phyloP scores from a whole-genome alignment of 441 rosid genomes.

The Aquilaria agallochum region DNA sequence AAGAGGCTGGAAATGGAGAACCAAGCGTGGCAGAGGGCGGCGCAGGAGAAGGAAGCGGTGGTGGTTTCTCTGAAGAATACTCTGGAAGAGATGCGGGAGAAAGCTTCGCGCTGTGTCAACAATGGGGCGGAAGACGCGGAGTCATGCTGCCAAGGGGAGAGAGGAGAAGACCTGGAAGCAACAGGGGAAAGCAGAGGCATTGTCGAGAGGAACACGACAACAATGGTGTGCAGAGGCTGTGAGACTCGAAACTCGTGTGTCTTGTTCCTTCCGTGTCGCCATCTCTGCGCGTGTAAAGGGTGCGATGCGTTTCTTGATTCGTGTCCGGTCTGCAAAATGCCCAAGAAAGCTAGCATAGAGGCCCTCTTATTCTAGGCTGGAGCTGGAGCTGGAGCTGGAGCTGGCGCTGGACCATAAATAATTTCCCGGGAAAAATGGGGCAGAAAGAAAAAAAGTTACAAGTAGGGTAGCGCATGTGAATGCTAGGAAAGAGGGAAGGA shows the following conservation, averaged over 20 bases:
- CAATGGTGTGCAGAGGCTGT: constrained; percentile 26
- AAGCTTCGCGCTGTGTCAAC: constrained; percentile 25
- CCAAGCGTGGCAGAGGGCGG: constrained; percentile 62
- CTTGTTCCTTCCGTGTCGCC: constrained; percentile 88
- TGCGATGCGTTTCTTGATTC: constrained; percentile 52
- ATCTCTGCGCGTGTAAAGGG: constrained; percentile 65
- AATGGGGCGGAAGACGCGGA: constrained; percentile 42
- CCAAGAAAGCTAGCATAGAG: constrained; percentile 67
- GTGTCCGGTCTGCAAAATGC: constrained; percentile 68
- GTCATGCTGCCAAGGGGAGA: constrained; percentile 28
- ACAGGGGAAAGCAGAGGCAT: neutral
- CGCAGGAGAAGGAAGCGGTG: constrained; percentile 63
- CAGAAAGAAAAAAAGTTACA: neutral
- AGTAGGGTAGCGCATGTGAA: constrained; percentile 13
- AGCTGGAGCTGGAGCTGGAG: neutral
- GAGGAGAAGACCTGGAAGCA: constrained; percentile 3
- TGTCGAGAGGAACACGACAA: neutral
- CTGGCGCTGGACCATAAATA: neutral
- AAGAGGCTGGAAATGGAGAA: constrained; percentile 58
- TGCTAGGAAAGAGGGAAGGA: constrained; percentile 10
- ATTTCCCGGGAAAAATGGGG: constrained; percentile 27
- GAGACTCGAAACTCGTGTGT: constrained; percentile 35
- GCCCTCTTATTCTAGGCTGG: constrained; percentile 41
- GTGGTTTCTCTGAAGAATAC: constrained; percentile 42
- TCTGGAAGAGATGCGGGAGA: constrained; percentile 45